Percentiles rank a stretch among this genome's conserved stretches.
phyloP scores from a whole-genome alignment of 768 basidiomycete species.

The Holtermannia corniformis region DNA sequence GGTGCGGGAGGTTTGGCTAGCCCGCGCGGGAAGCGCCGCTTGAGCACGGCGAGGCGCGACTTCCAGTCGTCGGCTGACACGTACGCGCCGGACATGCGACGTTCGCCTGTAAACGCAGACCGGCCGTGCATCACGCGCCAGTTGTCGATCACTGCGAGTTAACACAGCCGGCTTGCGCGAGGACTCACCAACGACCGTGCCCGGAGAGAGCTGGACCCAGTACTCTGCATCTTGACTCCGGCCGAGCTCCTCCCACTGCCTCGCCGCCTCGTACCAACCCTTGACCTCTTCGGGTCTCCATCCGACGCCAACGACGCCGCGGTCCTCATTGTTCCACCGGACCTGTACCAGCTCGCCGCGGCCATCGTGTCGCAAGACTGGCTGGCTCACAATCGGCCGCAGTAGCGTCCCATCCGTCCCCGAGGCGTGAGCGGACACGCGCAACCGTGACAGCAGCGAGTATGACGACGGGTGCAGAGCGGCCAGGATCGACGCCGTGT shows the following conservation, averaged over 20 bases:
- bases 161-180: too few relatives aligned
- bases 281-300: slow-evolving; percentile 54
- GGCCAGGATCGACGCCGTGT: slow-evolving; percentile 70
- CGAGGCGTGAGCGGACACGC: slow-evolving; percentile 76
- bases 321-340: slow-evolving; percentile 90
- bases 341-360: slow-evolving; percentile 63
- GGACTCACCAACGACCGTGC: slow-evolving; percentile 68
- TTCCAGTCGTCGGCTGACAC: slow-evolving; percentile 82
- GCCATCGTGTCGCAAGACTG: slow-evolving; percentile 61
- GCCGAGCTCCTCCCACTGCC: slow-evolving; percentile 64
- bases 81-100: slow-evolving; percentile 94
- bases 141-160: slow-evolving; percentile 74
- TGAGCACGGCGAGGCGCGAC: slow-evolving; percentile 52
- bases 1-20: neutral
- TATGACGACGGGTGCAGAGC: slow-evolving; percentile 64
- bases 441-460: slow-evolving; percentile 55
- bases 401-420: slow-evolving; percentile 52
- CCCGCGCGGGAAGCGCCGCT: slow-evolving; percentile 5
- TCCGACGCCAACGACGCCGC: slow-evolving; percentile 61
- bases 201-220: slow-evolving; percentile 81
- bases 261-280: slow-evolving; percentile 76
- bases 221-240: slow-evolving; percentile 76
- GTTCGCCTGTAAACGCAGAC: slow-evolving; percentile 75
- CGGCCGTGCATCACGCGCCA: slow-evolving; percentile 90
- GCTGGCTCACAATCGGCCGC: slow-evolving; percentile 53